Base-by-base conservation (phyloP, 768 basidiomycete genomes). In the Trametes meyenii region DNA sequence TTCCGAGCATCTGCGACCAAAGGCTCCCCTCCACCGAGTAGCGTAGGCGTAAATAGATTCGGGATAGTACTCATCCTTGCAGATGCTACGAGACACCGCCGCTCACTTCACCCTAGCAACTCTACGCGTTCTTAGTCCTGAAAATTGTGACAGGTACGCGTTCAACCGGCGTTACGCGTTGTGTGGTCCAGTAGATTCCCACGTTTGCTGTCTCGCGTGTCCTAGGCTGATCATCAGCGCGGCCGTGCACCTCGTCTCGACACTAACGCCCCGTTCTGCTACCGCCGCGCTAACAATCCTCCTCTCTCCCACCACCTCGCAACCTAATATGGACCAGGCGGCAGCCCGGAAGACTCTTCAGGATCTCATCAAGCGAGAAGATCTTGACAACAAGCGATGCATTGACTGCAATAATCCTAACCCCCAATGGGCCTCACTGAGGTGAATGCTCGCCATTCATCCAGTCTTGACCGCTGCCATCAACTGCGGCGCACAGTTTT, bases 381-480 rank as follows among this genome's bases (percentile, higher is more conserved):
- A 85, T 60, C 79, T 90, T 63, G 79, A 79, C 35, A 96, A 97
- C 78, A 89, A 86, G 75, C 66, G 78, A 44, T 97, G 94, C 72
- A 81, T 83, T 14, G 94, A 96, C 72, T 97, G 94, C 69, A 74
- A 77, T 11, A 94, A 90, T 62, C 94, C 91, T n/a, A 92, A 93
- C 70, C 95, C 95, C 0, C 95, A 96, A 72, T 98, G 95, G 95
- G 92, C 93, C n/a, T 88, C 87, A 24, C 74, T 92, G 64, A 85
- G 89, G 90, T 90, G 66, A 61, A 75, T 55, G 14, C 12, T 1
- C 49, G 16, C 23, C 50, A 36, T 60, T 50, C 58, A 52, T 48
- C 33, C 44, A 48, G 50, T 38, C 58, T 46, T 58, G 50, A 53
- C 26, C 49, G 38, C 17, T 49, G 38, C 49, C 19, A 44, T 54